Evolutionary conservation across 2,329 filamentous ascomycete genomes (phyloP).

Genomic region (Ophiobolus disseminans): DNA sequence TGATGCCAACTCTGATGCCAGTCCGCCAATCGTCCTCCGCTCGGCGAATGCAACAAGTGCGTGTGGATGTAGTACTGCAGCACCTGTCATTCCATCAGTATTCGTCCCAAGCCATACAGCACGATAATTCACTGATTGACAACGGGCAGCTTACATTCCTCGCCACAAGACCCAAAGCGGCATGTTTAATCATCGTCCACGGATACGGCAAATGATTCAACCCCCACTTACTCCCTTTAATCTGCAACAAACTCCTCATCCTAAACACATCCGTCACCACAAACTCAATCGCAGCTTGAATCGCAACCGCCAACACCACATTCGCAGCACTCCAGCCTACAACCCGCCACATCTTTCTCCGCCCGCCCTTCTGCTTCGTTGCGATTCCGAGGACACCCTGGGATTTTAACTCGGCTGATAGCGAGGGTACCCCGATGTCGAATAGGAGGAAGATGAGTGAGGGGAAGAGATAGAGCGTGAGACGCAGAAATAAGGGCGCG

Average conservation of each 20-base stretch:
- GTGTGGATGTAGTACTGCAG: slow-evolving; percentile 79
- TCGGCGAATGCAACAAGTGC: slow-evolving; percentile 67
- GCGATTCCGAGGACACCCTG: slow-evolving; percentile 64
- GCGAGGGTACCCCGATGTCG: slow-evolving; percentile 72
- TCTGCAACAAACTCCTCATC: slow-evolving; percentile 63
- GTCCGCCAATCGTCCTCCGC: slow-evolving; percentile 34
- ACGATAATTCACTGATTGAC: too few relatives aligned
- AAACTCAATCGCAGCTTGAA: slow-evolving; percentile 65
- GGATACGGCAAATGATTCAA: slow-evolving; percentile 69
- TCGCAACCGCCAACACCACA: slow-evolving; percentile 58
- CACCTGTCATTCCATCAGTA: slow-evolving; percentile 51
- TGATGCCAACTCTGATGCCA: slow-evolving; percentile 66
- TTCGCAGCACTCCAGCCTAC: slow-evolving; percentile 64
- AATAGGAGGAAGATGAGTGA: slow-evolving; percentile 76
- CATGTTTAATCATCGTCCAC: slow-evolving; percentile 64
- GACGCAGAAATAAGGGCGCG: slow-evolving; percentile 70
- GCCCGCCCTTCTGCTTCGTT: slow-evolving; percentile 46
- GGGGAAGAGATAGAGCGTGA: slow-evolving; percentile 75
- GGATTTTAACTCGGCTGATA: slow-evolving; percentile 73
- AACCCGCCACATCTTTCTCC: slow-evolving; percentile 56
- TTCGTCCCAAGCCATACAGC: background rate
- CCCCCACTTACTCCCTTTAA: slow-evolving; percentile 65
- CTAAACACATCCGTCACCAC: slow-evolving; percentile 61
- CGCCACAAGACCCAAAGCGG: slow-evolving; percentile 60
- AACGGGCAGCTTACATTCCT: slow-evolving; percentile 59